Base-by-base conservation (phyloP, 148 eudicot species). In the Rhododendron ferrugineum region DNA sequence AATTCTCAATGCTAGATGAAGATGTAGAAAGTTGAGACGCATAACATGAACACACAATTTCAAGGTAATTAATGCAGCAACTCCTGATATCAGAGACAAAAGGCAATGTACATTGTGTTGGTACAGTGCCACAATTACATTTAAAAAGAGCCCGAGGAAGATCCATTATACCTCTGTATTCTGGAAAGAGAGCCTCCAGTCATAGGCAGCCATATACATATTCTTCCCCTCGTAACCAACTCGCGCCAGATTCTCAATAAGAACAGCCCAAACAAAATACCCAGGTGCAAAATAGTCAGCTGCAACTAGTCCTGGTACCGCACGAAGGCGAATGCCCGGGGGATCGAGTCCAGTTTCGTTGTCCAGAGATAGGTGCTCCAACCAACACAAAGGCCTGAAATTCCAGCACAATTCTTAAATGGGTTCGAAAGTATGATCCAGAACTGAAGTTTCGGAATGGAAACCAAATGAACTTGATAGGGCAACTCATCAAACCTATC, bases 241-340 rank as follows among this genome's bases (percentile, higher is more conserved):
- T 37, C 76, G 82, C 0, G 94, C 95, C 89, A 93, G 89, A 84
- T 92, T 92, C 84, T 90, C 91, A 73, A 92, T 92, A 11, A 92
- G 86, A 70, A 91, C 89, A 68, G 94, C 95, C 95, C 95, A 93
- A 62, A 93, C 94, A 86, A 93, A 93, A 52, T 92, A 93, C 1
- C 95, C 95, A 52, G 94, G 94, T 23, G 93, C 94, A 87, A 93
- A 93, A 86, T 92, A 93, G 84, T 93, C 95, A 44, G 92, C 95
- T 37, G 94, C 95, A 74, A 92, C 93, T 20, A 93, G 89, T 52
- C 95, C 95, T 2, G 93, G 90, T 6, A 91, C 93, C 0, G 95
- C 87, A 30, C 95, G 87, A 37, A 93, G 93, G 52, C 95, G 91
- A 84, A 93, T 93, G 74, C 94, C 95, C 7, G 92, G 94, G 18